Base-by-base conservation (phyloP, 306 rosid species). In the Lathyrus tuberosus region DNA sequence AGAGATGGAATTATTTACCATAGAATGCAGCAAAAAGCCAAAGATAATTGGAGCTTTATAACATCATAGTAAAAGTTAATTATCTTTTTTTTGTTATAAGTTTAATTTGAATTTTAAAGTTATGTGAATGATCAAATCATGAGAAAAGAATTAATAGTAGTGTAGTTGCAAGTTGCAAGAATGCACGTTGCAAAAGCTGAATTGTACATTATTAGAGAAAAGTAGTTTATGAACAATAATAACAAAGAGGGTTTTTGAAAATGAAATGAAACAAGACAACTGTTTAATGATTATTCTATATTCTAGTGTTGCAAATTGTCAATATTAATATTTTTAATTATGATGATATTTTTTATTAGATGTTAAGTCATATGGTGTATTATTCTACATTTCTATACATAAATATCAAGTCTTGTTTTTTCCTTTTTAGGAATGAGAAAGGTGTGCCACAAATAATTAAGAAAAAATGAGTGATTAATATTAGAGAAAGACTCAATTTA, bases 21-120 rank as follows among this genome's bases (percentile, higher is more conserved):
- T 89, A 7, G 92, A 88, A 65, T 94, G 88, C 22, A 84, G 81
- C 79, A 94, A 94, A 82, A 91, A 94, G 78, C 89, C 80, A 11
- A 91, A 96, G 81, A 80, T 87, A 28, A 84, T 91, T 42, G 99
- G 99, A 77, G 97, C 99, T 72, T 86, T 91, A 94, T 94, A 78
- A 26, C 83, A 73, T 65, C 58, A 74, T 75, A 57, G 17, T 41
- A 38, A 22, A 12, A 24, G 15, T 41, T 14, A 10, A 3, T 6
- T 20, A 26, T 15, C 33, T 57, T 64, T 9, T 33, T 60, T 5
- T 7, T 11, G 16, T 12, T 71, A 24, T 10, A 4, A 2, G 26
- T 54, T 54, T 16, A 54, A 10, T 72, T 42, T 51, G 74, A 62
- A 41, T 76, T 71, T 72, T 66, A 75, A 47, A 58, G 64, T 67